phyloP scores from a whole-genome alignment of 805 yeast genomes.

The Saccharomycopsis amapae region DNA sequence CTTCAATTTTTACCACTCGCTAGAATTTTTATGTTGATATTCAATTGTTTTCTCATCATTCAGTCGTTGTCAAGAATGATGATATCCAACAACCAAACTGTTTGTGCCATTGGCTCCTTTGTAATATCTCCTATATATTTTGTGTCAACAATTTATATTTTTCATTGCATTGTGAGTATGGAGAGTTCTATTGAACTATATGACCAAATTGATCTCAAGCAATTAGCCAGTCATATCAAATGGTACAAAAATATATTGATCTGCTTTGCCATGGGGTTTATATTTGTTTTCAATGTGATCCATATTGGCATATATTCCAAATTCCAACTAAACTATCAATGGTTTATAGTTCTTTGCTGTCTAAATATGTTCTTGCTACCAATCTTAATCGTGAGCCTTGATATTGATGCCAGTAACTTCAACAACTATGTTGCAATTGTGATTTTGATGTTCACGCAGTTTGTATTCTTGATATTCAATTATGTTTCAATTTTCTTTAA shows the following conservation, averaged over 20 bases:
- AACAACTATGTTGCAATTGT: slow-evolving; percentile 1
- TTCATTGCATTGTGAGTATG: not conserved
- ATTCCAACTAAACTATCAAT: not conserved
- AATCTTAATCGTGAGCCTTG: not conserved
- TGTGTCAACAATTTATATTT: not conserved
- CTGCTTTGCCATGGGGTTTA: not conserved
- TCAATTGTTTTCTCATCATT: not conserved
- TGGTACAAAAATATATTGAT: not conserved
- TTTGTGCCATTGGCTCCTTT: not conserved
- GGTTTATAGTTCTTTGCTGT: not conserved
- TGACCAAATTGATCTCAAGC: slow-evolving; percentile 5
- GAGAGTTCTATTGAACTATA: slow-evolving; percentile 2
- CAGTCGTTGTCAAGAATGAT: slow-evolving; percentile 1
- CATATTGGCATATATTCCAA: slow-evolving; percentile 4
- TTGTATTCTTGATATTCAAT: not conserved
- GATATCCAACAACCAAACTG: not conserved
- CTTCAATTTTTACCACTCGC: too few species aligned
- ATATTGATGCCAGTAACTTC: slow-evolving; percentile 3
- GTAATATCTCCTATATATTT: not conserved
- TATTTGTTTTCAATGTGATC: slow-evolving; percentile 5
- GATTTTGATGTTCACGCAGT: not conserved
- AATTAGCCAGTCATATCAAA: not conserved
- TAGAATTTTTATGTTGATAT: slow-evolving; percentile 1
- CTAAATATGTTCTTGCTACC: slow-evolving; percentile 3
- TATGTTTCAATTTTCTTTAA: slow-evolving; percentile 1